A percentile compares a stretch with the other conserved stretches of the same genome.
phyloP scores from a whole-genome alignment of 257 asterid genomes.

The Solanum tacnaense region DNA sequence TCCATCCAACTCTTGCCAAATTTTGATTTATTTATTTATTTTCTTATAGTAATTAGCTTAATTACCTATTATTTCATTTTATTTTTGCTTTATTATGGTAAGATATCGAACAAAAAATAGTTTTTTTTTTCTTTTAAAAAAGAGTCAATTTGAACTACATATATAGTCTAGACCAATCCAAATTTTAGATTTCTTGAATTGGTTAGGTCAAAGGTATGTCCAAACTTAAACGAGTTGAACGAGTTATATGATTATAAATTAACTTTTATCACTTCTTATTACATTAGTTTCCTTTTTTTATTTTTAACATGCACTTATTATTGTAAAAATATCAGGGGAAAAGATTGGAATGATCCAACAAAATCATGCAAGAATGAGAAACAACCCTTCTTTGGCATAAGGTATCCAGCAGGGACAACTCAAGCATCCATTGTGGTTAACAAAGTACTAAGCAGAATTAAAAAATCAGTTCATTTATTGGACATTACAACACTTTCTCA shows the following conservation, averaged over 20 bases:
- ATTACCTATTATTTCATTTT: neutral
- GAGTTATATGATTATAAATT: neutral
- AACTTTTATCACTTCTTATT: neutral
- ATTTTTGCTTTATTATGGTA: neutral
- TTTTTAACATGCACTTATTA: neutral
- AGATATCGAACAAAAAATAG: neutral
- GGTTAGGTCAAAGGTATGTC: rapidly evolving
- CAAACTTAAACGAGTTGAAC: neutral
- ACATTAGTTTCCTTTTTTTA: no score
- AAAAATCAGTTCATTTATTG: slow-evolving; percentile 63
- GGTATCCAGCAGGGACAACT: slow-evolving; percentile 59
- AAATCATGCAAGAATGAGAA: slow-evolving; percentile 56
- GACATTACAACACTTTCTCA: slow-evolving; percentile 75
- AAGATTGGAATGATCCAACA: slow-evolving; percentile 60
- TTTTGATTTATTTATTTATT: neutral
- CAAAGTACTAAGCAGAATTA: slow-evolving; percentile 68
- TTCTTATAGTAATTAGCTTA: neutral
- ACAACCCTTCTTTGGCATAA: slow-evolving; percentile 44
- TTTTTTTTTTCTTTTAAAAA: no score
- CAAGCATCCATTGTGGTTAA: slow-evolving; percentile 39
- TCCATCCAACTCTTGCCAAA: neutral
- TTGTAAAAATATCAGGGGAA: slow-evolving; percentile 33
- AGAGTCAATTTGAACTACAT: neutral
- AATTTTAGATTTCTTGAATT: neutral
- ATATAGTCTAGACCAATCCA: neutral